Base-by-base conservation (phyloP, 31 red algal species). In the Porphyra umbilicalis region DNA sequence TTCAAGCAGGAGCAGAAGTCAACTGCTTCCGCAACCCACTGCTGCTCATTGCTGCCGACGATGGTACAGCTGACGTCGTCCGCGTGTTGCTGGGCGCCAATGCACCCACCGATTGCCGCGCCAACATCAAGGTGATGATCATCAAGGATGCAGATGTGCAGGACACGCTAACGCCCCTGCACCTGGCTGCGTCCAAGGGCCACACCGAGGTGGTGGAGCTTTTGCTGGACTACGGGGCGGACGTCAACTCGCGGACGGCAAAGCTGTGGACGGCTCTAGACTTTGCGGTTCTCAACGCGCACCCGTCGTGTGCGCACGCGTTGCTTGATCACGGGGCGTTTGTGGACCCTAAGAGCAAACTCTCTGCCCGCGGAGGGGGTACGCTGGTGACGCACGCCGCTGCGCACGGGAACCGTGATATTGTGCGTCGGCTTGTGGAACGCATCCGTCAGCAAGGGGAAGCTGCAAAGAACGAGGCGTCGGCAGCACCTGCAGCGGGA, bases 371-470 rank as follows among this genome's bases (percentile, higher is more conserved):
- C 0, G 89, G 87, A 35, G 88, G 88, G 44, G 87, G 88, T 81
- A 99, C 97, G 34, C 85, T 99, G 9, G 97, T 99, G n/a, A 90
- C 96, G 71, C 84, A 94, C 84, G 92, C 97, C 5, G 97, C 97
- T 8, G 82, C 84, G n/a, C 84, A 84, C 79, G 89, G 90, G 13
- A 86, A 89, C 36, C 93, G 94, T 77, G 97, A 99, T 40, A 86
- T 98, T 11, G 92, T 98, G 36, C 83, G 96, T 16, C 38, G 95
- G 15, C 80, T 98, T 0, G 89, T 99, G 38, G 89, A 89, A 79
- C 81, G 93, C 6, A 40, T 99, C 18, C 82, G 89, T 16, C 84
- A 92, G 75, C 95, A 97, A 84, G 75, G 81, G 35, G n/a, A 79
- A 36, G 75, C 75, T 10, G 18, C 75, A n/a, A 71, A 71, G 57